Conservation (phyloP, 768 basidiomycete genomes). For the Clitopilus hobsonii region DNA sequence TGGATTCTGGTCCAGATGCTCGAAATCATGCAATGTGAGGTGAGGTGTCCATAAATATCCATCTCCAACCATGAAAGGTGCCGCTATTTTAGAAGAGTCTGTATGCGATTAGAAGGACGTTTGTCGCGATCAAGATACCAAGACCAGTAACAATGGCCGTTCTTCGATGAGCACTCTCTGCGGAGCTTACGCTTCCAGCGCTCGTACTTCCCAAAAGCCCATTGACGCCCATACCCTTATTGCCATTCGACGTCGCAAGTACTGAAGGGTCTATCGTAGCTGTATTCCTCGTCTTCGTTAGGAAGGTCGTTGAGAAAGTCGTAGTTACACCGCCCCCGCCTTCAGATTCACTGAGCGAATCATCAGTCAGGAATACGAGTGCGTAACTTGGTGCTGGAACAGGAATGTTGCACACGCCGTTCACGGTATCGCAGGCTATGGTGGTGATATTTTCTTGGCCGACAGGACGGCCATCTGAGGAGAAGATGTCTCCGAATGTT, state of each 20-base stretch:
- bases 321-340: constrained; percentile 26
- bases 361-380: constrained; percentile 59
- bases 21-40: neutral
- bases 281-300: constrained; percentile 47
- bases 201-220: constrained; percentile 32
- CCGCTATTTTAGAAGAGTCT: neutral
- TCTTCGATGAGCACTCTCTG: neutral
- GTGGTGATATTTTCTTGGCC: constrained; percentile 48
- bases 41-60: neutral
- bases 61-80: no score
- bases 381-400: constrained; percentile 68
- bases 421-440: constrained; percentile 48
- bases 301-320: constrained; percentile 49
- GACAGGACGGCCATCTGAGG: constrained; percentile 59
- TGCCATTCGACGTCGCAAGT: constrained; percentile 64
- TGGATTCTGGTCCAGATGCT: neutral
- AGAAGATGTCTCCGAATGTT: constrained; percentile 56
- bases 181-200: constrained; percentile 22
- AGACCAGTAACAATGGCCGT: neutral
- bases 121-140: neutral
- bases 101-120: neutral
- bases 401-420: constrained; percentile 50
- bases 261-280: constrained; percentile 48
- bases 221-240: constrained; percentile 19
- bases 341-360: constrained; percentile 23